Evolutionary conservation across 306 rosid species (phyloP), one percentile per base, ranked within the genome.

Genomic region (Vigna trinervia): DNA sequence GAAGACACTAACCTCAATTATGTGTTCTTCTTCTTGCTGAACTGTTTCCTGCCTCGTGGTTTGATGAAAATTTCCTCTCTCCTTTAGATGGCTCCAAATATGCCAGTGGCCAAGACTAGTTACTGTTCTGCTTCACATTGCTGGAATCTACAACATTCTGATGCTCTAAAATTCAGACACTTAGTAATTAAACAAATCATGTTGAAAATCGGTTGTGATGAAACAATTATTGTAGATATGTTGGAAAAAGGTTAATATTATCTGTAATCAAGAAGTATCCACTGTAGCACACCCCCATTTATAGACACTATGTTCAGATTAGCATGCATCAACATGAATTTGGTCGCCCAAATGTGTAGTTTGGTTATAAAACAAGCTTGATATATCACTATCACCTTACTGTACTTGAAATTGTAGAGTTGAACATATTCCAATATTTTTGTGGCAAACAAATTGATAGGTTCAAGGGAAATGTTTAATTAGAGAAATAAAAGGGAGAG

Each of bases 1-100:
- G 19, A 17, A 17, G 19, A 17, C 19, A 17, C 90, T 87, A 6
- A 92, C 88, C 51, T 85, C 89, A 17, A 17, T 17, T 17, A 17
- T 85, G 90, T 45, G 88, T 69, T 79, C 85, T 84, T 79, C 85
- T 84, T 59, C 88, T 88, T 22, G 75, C 69, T 0, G 82, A 26
- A 19, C 54, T 71, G 17, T 48, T 54, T 28, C 81, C 83, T 17
- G 71, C 28, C 28, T 69, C 88, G 58, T 67, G 61, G 8, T 74
- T 80, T 54, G 77, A 13, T 83, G 78, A 74, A 23, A 23, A 77
- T 51, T 88, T 84, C 76, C 78, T 38, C 2, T 66, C 56, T 15
- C 71, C 82, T 60, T 80, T 62, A 19, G 41, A 41, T 8, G 59
- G 78, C 72, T 73, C 82, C 15, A 63, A 46, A 19, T 67, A 84